Base-by-base conservation (phyloP, 331 rosid species). In the Quercus phellos region DNA sequence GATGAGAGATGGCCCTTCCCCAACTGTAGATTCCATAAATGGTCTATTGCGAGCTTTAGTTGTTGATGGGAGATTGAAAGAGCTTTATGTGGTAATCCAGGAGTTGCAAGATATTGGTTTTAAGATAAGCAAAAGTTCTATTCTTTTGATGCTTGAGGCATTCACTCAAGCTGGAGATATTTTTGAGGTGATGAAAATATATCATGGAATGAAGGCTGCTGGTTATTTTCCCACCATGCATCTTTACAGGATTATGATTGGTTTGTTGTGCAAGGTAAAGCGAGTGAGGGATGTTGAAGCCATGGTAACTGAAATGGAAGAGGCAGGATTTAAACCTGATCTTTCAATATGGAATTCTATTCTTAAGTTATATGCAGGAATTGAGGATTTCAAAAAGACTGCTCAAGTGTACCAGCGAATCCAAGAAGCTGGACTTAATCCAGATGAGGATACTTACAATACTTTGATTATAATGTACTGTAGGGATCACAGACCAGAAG, bases 51-150 rank as follows among this genome's bases (percentile, higher is more conserved):
- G 79, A 79, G 92, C 98, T 64, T 73, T 94, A 76, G 88, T 94
- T 82, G 81, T 80, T 69, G 97, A 94, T 84, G 84, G 87, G 22
- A 93, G 98, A 80, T 83, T 94, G 80, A 79, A 81, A 19, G 98
- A 94, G 82, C 91, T 94, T 82, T 89, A 94, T 72, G 92, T 92
- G 55, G 90, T 90, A 51, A 84, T 92, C 79, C 92, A 90, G 81
- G 98, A 92, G 82, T 79, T 94, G 85, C 98, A 94, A 89, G 98
- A 94, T 91, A 89, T 92, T 92, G 97, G 93, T 75, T 84, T 92
- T 55, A 89, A 90, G 87, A 89, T 94, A 59, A 94, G 97, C 84
- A 90, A 90, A 85, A 92, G 93, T 79, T 94, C 98, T 51, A 86
- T 90, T 85, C 85, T 94, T 67, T 85, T 94, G 90, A 87, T 88